Percentiles rank a stretch among this genome's conserved stretches.
Conservation (phyloP, 257 asterid genomes). For the Solanum appendiculatum region DNA sequence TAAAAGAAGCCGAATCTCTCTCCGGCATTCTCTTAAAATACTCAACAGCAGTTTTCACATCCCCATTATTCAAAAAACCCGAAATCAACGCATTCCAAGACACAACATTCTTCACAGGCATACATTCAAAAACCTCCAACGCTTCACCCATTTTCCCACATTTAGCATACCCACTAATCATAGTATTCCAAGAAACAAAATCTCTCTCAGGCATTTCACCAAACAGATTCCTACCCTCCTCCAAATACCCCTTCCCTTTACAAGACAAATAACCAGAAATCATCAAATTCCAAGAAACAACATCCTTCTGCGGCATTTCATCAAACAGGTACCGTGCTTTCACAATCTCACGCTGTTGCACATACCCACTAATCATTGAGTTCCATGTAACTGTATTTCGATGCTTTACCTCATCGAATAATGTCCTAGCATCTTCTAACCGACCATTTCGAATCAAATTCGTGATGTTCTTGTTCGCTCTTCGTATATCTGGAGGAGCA, state of each 20-base stretch:
- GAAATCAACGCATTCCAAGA: slow-evolving; percentile 76
- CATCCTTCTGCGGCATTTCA: slow-evolving; percentile 57
- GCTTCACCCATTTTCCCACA: slow-evolving; percentile 56
- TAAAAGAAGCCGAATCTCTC: slow-evolving; percentile 54
- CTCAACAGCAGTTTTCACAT: slow-evolving; percentile 40
- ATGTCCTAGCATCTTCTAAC: slow-evolving; percentile 46
- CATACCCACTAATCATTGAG: slow-evolving; percentile 63
- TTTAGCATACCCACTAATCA: slow-evolving; percentile 81
- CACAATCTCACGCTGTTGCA: slow-evolving; percentile 34
- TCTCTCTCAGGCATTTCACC: slow-evolving; percentile 51
- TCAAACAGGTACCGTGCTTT: slow-evolving; percentile 64
- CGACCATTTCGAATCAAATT: slow-evolving; percentile 40
- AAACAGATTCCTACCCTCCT: slow-evolving; percentile 48
- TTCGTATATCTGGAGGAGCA: slow-evolving; percentile 11
- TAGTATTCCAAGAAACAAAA: slow-evolving; percentile 70
- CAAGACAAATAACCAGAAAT: slow-evolving; percentile 53
- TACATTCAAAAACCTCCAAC: slow-evolving; percentile 29
- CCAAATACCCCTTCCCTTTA: slow-evolving; percentile 25
- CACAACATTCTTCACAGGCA: slow-evolving; percentile 63
- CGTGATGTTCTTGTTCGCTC: slow-evolving; percentile 35
- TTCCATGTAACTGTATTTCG: slow-evolving; percentile 77
- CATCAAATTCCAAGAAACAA: slow-evolving; percentile 66
- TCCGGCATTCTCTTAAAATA: slow-evolving; percentile 54
- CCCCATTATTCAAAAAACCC: slow-evolving; percentile 58
- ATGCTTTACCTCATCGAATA: slow-evolving; percentile 30